phyloP scores from a whole-genome alignment of 768 basidiomycete genomes.

The Termitomyces sp. region DNA sequence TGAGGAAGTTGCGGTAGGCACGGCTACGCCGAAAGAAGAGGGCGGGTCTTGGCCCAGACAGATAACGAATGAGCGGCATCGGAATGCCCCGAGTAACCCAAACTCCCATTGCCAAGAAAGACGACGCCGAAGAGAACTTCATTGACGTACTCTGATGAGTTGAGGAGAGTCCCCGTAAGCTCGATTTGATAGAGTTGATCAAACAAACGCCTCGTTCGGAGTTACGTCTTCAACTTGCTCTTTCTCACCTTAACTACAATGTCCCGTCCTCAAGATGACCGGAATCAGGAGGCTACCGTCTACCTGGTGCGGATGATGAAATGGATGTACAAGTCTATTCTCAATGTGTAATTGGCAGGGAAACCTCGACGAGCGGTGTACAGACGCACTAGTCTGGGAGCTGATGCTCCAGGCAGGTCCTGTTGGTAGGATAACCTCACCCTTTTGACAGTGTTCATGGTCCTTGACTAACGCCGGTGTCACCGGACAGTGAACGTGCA shows the following conservation, averaged over 20 bases:
- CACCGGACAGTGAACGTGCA: conserved; percentile 81
- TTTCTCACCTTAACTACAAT: conserved; percentile 23
- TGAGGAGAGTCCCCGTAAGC: background rate
- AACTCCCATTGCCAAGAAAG: background rate
- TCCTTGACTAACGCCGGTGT: conserved; percentile 1
- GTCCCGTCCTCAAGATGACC: conserved; percentile 79
- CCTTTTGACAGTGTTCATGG: background rate
- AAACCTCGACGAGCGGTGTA: conserved; percentile 92
- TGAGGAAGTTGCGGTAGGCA: conserved; percentile 6
- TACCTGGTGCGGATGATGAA: conserved; percentile 53
- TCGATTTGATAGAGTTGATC: background rate
- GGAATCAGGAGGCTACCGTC: conserved; percentile 89
- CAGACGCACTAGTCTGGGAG: conserved; percentile 96
- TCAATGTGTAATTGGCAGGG: conserved; percentile 46
- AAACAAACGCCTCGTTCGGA: conserved; percentile 6
- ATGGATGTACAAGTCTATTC: background rate
- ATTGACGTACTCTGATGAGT: conserved; percentile 7
- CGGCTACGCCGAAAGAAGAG: conserved; percentile 7
- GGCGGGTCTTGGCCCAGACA: conserved; percentile 3
- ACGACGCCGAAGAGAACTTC: background rate
- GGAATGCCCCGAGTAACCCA: background rate
- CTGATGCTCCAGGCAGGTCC: conserved; percentile 99
- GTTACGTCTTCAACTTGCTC: background rate
- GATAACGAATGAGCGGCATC: background rate
- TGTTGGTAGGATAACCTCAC: conserved; percentile 61